phyloP scores from a whole-genome alignment of 176 grass and related monocot species.

The Saccharum spontaneum region DNA sequence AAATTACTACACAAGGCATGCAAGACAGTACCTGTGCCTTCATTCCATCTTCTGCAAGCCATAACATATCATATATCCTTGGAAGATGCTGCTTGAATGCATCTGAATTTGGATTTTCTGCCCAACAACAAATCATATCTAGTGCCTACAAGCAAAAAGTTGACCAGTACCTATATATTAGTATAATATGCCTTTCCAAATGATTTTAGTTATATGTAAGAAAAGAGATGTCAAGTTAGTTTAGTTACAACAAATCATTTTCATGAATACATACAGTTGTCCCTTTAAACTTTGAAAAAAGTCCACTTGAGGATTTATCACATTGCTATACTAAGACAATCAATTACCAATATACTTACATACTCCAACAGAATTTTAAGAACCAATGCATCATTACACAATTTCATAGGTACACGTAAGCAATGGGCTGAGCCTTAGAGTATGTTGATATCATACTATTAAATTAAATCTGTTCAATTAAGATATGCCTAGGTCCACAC shows the following conservation, averaged over 20 bases:
- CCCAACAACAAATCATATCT: slow-evolving; percentile 82
- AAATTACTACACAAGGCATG: not conserved
- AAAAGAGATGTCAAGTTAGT: not conserved
- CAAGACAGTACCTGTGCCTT: slow-evolving; percentile 52
- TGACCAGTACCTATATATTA: not conserved
- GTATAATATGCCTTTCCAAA: not conserved
- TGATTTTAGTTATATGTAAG: not conserved
- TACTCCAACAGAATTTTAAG: not conserved
- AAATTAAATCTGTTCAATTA: not conserved
- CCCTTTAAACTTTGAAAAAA: not conserved
- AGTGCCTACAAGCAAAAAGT: slow-evolving; percentile 43
- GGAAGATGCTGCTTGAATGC: slow-evolving; percentile 70
- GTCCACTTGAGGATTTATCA: not conserved
- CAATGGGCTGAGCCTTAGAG: too few species aligned
- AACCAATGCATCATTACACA: not conserved
- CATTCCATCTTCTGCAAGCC: slow-evolving; percentile 93
- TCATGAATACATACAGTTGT: not conserved
- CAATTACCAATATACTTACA: too few species aligned
- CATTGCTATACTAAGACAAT: not conserved
- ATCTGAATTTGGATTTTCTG: slow-evolving; percentile 79
- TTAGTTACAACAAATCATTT: not conserved
- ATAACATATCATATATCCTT: slow-evolving; percentile 70
- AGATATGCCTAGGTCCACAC: too few species aligned
- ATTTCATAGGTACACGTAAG: too few species aligned
- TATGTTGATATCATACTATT: not conserved